Conservation (phyloP, 306 rosid species). For the Lathyrus aphaca region DNA sequence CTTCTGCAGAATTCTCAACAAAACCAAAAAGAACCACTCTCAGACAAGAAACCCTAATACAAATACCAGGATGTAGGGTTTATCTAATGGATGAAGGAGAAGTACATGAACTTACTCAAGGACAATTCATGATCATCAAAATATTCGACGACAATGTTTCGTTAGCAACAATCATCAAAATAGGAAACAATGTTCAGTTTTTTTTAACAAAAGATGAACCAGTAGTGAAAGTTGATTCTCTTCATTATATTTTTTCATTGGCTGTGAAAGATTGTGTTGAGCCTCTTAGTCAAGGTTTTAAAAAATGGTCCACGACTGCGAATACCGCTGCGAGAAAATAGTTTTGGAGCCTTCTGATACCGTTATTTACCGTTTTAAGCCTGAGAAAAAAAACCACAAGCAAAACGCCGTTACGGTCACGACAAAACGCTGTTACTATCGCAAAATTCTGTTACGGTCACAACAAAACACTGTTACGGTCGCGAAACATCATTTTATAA, state of each 20-base stretch:
- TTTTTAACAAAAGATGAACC: constrained; percentile 95
- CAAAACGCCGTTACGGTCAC: too few relatives aligned
- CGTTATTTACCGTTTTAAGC: too few relatives aligned
- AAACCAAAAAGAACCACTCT: constrained; percentile 30
- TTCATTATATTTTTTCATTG: constrained; percentile 72
- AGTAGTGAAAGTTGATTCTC: constrained; percentile 70
- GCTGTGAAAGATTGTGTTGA: constrained; percentile 78
- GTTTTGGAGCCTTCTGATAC: too few relatives aligned
- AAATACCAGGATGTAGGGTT: constrained; percentile 73
- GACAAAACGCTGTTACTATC: too few relatives aligned
- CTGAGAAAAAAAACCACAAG: too few relatives aligned
- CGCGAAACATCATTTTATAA: too few relatives aligned
- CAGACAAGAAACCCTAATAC: constrained; percentile 56
- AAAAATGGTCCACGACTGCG: too few relatives aligned
- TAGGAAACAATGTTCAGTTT: constrained; percentile 71
- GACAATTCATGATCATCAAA: constrained; percentile 66
- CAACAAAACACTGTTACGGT: too few relatives aligned
- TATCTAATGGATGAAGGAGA: constrained; percentile 82
- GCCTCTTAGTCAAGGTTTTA: too few relatives aligned
- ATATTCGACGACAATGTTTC: constrained; percentile 59
- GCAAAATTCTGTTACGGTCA: too few relatives aligned
- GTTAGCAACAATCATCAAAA: constrained; percentile 68
- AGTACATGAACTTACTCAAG: constrained; percentile 61
- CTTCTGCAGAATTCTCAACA: constrained; percentile 24
- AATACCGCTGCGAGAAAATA: too few relatives aligned